Evolutionary conservation across 371 early-diverging fungal genomes (phyloP).

Genomic region (Mucor lusitanicus): DNA sequence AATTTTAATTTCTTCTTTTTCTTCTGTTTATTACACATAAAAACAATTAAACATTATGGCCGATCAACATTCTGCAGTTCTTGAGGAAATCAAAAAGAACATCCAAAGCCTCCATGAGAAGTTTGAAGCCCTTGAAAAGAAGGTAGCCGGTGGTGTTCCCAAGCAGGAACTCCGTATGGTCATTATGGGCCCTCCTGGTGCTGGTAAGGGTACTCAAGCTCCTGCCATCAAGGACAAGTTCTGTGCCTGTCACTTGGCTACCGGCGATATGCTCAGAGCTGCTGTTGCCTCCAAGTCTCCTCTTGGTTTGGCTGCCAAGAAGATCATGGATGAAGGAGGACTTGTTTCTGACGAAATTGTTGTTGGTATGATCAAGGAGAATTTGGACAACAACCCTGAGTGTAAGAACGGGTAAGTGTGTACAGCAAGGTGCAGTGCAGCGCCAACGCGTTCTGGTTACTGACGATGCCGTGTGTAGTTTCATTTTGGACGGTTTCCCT

Average conservation of each 20-base stretch:
- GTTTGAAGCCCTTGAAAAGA: constrained; percentile 53
- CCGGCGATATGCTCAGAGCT: constrained; percentile 99
- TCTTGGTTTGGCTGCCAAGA: constrained; percentile 94
- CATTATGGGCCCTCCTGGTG: constrained; percentile 98
- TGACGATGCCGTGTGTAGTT: constrained; percentile 44
- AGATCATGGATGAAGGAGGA: constrained; percentile 97
- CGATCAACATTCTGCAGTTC: constrained; percentile 44
- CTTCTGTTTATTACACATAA: constrained; percentile 2
- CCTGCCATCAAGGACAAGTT: constrained; percentile 93
- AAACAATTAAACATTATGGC: constrained; percentile 6
- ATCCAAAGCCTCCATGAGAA: constrained; percentile 50
- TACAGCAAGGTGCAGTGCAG: too few species aligned
- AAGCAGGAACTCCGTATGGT: constrained; percentile 78
- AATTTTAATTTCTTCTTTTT: constrained; percentile 2
- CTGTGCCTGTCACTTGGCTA: constrained; percentile 97
- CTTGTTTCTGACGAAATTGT: constrained; percentile 99
- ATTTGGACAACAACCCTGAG: constrained; percentile 87
- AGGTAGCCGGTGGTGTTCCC: constrained; percentile 45
- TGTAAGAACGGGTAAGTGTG: constrained; percentile 83
- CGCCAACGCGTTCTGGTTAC: not conserved
- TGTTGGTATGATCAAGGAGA: constrained; percentile 94
- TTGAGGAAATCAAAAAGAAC: constrained; percentile 61
- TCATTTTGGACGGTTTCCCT: constrained; percentile 99
- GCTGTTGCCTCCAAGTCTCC: constrained; percentile 92
- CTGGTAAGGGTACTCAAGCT: constrained; percentile 99